These are phyloP conservation scores for Quercus variabilis DNA, from an alignment of 306 rosid species.

Conservation along the genomic window DNA sequence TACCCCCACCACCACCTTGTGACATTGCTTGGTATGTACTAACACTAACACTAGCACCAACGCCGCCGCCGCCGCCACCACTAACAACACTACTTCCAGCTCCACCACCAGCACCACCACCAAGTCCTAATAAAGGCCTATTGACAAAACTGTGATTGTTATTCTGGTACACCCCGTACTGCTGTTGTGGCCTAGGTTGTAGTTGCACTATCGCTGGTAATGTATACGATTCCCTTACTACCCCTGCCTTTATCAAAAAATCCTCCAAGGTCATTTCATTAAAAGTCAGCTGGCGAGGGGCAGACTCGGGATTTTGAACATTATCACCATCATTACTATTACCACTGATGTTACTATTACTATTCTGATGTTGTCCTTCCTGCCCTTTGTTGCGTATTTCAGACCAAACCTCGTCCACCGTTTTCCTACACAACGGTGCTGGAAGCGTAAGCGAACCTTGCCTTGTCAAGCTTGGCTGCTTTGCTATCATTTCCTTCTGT, in stretches of 20 bases:
- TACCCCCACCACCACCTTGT: conserved; percentile 30
- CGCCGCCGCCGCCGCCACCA: conserved; percentile 26
- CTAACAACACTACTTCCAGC: conserved; percentile 11
- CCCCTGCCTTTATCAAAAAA: conserved; percentile 84
- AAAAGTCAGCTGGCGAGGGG: conserved; percentile 74
- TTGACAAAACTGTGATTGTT: conserved; percentile 33
- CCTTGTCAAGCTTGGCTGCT: conserved; percentile 55
- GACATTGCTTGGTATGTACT: conserved; percentile 34
- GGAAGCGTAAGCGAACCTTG: conserved; percentile 83
- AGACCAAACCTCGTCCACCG: conserved; percentile 95
- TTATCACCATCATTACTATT: not conserved
- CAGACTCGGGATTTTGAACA: conserved; percentile 43
- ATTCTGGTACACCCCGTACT: conserved; percentile 39
- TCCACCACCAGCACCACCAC: conserved; percentile 17
- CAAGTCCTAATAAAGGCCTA: conserved; percentile 28
- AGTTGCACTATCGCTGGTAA: not conserved
- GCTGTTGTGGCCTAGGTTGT: conserved; percentile 20
- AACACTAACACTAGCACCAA: conserved; percentile 20
- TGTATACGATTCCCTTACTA: conserved; percentile 51
- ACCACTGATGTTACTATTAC: not conserved
- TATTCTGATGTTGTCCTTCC: conserved; percentile 22
- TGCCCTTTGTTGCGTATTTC: conserved; percentile 55
- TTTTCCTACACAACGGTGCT: conserved; percentile 66
- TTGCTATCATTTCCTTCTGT: conserved; percentile 30
- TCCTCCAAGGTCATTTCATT: conserved; percentile 96